These are phyloP conservation scores for Phytopythium mirpurense DNA, from an alignment of 352 stramenopile species.

Conservation along the genomic window DNA sequence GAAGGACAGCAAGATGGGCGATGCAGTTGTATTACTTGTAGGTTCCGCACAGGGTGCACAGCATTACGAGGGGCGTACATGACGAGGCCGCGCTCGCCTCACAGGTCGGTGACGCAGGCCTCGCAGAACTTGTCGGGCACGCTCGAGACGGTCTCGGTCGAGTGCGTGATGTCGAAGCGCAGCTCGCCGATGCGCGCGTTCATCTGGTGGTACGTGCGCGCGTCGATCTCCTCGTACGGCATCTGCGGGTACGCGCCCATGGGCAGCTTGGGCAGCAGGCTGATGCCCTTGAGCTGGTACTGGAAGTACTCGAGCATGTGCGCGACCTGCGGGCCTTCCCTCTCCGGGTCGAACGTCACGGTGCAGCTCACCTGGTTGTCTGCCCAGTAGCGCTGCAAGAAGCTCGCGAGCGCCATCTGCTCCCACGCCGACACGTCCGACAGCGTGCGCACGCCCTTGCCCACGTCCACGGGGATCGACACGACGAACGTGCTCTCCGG, in stretches of 20 bases:
- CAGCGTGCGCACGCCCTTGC: constrained; percentile 80
- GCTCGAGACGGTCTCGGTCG: constrained; percentile 23
- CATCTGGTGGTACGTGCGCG: constrained; percentile 55
- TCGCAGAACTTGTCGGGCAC: constrained; percentile 63
- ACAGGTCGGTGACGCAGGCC: constrained; percentile 24
- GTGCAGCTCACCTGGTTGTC: constrained; percentile 95
- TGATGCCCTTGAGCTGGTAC: constrained; percentile 93
- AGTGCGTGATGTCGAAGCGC: constrained; percentile 32
- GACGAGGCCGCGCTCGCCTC: no score
- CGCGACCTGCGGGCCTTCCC: constrained; percentile 69
- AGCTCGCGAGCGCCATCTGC: constrained; percentile 89
- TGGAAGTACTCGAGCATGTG: constrained; percentile 90
- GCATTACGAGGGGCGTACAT: no score
- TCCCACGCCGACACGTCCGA: constrained; percentile 89
- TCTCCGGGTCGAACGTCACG: constrained; percentile 90
- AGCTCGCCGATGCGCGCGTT: constrained; percentile 33
- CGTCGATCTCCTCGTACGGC: constrained; percentile 89
- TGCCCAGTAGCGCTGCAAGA: constrained; percentile 92
- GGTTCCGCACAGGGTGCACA: no score
- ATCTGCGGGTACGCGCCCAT: constrained; percentile 86
- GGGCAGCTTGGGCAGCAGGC: constrained; percentile 80
- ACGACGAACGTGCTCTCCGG: constrained; percentile 83
- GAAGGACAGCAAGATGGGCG: no score
- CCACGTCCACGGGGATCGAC: constrained; percentile 87
- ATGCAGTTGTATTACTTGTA: no score